Evolutionary conservation across 148 eudicot species (phyloP).

Genomic region (Cornus suecica): DNA sequence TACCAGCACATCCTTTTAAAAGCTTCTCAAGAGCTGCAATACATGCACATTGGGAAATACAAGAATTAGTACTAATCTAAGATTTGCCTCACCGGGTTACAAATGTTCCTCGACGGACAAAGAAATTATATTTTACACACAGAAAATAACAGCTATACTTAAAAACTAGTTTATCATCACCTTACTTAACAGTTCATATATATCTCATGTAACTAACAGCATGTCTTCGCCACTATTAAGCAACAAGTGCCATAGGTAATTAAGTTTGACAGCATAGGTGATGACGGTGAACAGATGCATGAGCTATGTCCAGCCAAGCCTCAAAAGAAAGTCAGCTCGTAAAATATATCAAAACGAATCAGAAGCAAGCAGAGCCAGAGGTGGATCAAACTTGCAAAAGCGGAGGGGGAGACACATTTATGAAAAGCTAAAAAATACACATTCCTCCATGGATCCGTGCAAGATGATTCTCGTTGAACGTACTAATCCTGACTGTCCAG

Average conservation of each 20-base stretch:
- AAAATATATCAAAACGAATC: background rate
- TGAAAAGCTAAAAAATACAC: background rate
- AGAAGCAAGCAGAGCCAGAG: background rate
- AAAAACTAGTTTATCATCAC: background rate
- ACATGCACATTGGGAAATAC: background rate
- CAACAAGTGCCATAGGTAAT: background rate
- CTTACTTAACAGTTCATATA: background rate
- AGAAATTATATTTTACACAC: background rate
- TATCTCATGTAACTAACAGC: background rate
- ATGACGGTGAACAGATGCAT: no score
- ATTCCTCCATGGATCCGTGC: no score
- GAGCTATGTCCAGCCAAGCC: no score
- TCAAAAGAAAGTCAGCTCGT: no score
- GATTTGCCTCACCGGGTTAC: background rate
- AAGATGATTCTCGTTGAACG: background rate
- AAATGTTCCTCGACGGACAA: background rate
- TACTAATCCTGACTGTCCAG: background rate
- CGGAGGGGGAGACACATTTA: background rate
- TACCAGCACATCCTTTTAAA: conserved; percentile 60
- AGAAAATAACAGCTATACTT: background rate
- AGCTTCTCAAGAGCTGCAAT: conserved; percentile 82
- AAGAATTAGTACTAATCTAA: no score
- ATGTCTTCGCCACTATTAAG: no score
- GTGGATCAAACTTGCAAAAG: background rate
- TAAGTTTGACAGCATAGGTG: no score